Base-by-base conservation (phyloP, 257 asterid species). In the Parsonsia alboflavescens region DNA sequence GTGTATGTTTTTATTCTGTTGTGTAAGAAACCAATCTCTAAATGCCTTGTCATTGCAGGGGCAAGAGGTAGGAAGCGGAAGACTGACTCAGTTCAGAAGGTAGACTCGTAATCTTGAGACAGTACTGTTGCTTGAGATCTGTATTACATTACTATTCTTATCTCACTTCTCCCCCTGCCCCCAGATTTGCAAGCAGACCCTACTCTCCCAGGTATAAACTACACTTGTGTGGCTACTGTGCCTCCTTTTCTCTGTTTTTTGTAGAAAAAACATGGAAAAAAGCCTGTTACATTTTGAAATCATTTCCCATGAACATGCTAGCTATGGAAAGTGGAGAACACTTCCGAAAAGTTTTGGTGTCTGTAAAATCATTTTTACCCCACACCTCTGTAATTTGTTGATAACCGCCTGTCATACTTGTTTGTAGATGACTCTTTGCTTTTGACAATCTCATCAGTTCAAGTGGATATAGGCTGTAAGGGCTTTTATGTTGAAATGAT, bases 51-150 rank as follows among this genome's bases (percentile, higher is more conserved):
- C 24, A 48, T 66, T 67, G 59, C 96, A 90, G 96, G 87, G 66
- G 58, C 73, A 73, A 85, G 86, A 79, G 93, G 92, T 81, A 82
- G 80, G 84, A 92, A 86, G 80, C 89, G 91, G 72, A 89, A 84
- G 82, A 79, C 39, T 79, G 85, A 78, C 52, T 71, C 44, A 54
- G 68, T 72, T 74, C 84, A 73, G 39, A 85, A 80, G 96, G 97
- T 92, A 87, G 49, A 72, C 42, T 10, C 57, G 48, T 71, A 24
- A 57, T 48, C 41, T 63, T 44, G 8, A 45, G 33, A 52, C 36
- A 7, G 24, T 10, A 12, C 71, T 24, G 5, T 45, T 49, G 50
- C 59, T 49, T 58, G 67, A 42, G 62, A 49, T 58, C 16, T 50
- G 10, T 4, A 44, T 54, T 66, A 30, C 10, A 44, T 54, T 66